These are phyloP conservation scores for Arthrobotrys musiformis DNA, from an alignment of 2,329 filamentous ascomycete species.

Conservation along the genomic window DNA sequence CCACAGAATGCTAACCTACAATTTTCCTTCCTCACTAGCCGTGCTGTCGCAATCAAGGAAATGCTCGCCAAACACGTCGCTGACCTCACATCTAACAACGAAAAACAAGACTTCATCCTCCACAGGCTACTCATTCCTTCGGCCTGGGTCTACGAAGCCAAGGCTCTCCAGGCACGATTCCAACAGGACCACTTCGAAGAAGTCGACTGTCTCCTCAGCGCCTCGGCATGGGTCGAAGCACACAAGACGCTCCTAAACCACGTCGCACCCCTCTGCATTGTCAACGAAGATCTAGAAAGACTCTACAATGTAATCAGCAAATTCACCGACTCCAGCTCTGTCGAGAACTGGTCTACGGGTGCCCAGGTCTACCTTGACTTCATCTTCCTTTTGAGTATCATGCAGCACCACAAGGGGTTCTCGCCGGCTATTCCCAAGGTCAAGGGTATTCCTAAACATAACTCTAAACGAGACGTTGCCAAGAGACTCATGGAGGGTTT, in stretches of 20 bases:
- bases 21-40: slow-evolving; percentile 62
- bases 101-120: slow-evolving; percentile 70
- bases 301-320: slow-evolving; percentile 76
- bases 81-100: slow-evolving; percentile 70
- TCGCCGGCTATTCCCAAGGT: slow-evolving; percentile 58
- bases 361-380: slow-evolving; percentile 81
- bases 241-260: slow-evolving; percentile 82
- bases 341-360: slow-evolving; percentile 80
- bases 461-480: slow-evolving; percentile 63
- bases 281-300: slow-evolving; percentile 80
- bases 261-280: slow-evolving; percentile 83
- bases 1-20: not conserved
- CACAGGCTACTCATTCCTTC: slow-evolving; percentile 76
- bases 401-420: slow-evolving; percentile 59
- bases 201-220: slow-evolving; percentile 81
- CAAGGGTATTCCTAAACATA: slow-evolving; percentile 59
- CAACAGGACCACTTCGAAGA: slow-evolving; percentile 76
- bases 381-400: slow-evolving; percentile 66
- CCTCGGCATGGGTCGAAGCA: slow-evolving; percentile 79
- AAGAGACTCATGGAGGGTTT: slow-evolving; percentile 67
- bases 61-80: slow-evolving; percentile 78
- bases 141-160: slow-evolving; percentile 86
- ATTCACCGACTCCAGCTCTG: slow-evolving; percentile 73
- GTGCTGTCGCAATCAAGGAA: slow-evolving; percentile 76
- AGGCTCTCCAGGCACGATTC: slow-evolving; percentile 77